Conservation (phyloP, 345 rosid genomes). For the Chamaenerion angustifolium region DNA sequence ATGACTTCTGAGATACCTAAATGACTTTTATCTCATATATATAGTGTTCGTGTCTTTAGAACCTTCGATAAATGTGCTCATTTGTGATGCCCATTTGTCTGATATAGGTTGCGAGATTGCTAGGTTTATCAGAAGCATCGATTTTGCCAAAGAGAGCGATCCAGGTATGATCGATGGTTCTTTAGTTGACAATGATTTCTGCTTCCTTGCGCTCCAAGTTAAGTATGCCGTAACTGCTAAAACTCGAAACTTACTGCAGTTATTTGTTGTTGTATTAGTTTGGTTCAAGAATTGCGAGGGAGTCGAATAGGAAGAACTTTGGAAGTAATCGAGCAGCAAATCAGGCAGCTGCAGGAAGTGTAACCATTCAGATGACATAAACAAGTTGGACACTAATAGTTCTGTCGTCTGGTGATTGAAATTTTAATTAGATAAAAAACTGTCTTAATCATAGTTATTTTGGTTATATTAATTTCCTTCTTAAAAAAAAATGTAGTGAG, state of each 20-base stretch:
- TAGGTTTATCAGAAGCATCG: slow-evolving; percentile 67
- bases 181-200: background rate
- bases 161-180: slow-evolving; percentile 47
- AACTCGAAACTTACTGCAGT: background rate
- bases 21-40: too few relatives aligned
- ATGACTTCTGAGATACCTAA: too few relatives aligned
- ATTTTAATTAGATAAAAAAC: too few relatives aligned
- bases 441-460: too few relatives aligned
- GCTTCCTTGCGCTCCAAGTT: background rate
- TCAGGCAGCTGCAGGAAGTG: slow-evolving; percentile 86
- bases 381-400: background rate
- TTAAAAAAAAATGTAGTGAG: too few relatives aligned
- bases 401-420: too few relatives aligned
- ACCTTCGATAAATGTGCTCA: background rate
- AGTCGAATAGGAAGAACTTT: slow-evolving; percentile 73
- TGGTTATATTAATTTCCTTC: too few relatives aligned
- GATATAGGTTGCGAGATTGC: slow-evolving; percentile 65
- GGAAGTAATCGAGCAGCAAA: slow-evolving; percentile 95
- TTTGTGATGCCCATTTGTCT: background rate
- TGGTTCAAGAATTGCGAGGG: slow-evolving; percentile 90
- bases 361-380: slow-evolving; percentile 17
- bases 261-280: slow-evolving; percentile 27
- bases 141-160: slow-evolving; percentile 80
- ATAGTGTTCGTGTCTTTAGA: too few relatives aligned
- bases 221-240: background rate